Evolutionary conservation across 2,329 filamentous ascomycete species (phyloP), one percentile per base, ranked within the genome.

Genomic region (Myriosclerotinia duriaeana): DNA sequence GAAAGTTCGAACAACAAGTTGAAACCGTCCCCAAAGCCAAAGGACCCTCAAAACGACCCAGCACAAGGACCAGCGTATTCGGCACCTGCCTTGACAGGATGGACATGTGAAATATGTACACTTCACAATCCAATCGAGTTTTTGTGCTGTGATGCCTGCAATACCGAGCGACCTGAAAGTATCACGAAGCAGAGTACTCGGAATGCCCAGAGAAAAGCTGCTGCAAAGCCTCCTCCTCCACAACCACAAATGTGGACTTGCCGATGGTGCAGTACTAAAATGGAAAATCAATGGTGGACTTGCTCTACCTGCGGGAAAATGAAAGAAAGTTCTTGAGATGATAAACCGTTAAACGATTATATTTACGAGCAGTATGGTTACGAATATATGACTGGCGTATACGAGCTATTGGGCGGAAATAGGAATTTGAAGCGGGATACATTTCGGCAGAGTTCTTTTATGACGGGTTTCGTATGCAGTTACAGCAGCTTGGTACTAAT

Each of bases 61-160:
- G 12, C 42, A 36, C 34, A 67, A 48, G 48, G 52, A 44, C 50
- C 64, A 60, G 20, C 60, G 68, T 34, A 66, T 22, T 66, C 5
- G 12, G 22, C 46, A 30, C 59, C 65, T 36, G 17, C 46, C 5
- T 22, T 66, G 53, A 69, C 63, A 85, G 86, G 85, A 53, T 88
- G 86, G 86, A 78, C 78, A 12, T 89, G 86, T 71, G 73, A 75
- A 26, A 74, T 80, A 15, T 89, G 86, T 72, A 89, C 86, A 0
- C 76, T 88, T 30, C 79, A 82, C 66, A 89, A 89, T 70, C 81
- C 82, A 1, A 67, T 75, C 11, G 76, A 70, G n/a, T 84, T 78
- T 69, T 76, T 84, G 36, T 81, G 78, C 70, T 89, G 86, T 72
- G 85, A 85, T 69, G 85, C 83, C 6, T 89, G 86, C 71, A 81